These are phyloP conservation scores for Berberis vulgaris DNA, from an alignment of 164 flowering plant species.

Conservation along the genomic window DNA sequence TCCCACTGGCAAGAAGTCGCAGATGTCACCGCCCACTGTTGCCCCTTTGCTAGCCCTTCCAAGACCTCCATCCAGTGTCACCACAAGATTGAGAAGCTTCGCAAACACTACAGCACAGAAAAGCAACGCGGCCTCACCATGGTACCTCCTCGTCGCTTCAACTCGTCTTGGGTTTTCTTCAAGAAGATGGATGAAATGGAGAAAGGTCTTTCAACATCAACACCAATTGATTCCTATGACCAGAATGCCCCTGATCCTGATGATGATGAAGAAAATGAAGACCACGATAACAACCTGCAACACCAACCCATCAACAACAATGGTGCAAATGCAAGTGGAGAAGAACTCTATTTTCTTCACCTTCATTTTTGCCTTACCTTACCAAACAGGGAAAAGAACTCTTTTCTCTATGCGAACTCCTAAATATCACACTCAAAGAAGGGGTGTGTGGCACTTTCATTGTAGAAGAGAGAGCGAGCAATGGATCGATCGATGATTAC, in stretches of 20 bases:
- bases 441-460: no score
- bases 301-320: no score
- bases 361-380: no score
- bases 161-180: conserved; percentile 55
- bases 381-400: no score
- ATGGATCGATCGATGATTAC: no score
- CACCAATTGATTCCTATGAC: no score
- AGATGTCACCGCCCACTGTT: conserved; percentile 31
- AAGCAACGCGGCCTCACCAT: conserved; percentile 33
- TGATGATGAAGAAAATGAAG: conserved; percentile 4
- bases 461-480: no score
- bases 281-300: not conserved
- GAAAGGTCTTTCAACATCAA: conserved; percentile 14
- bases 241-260: not conserved
- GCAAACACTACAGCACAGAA: conserved; percentile 75
- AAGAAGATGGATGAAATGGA: conserved; percentile 51
- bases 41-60: conserved; percentile 24
- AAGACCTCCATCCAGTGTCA: conserved; percentile 89
- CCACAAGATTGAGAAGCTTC: conserved; percentile 88
- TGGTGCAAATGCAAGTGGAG: not conserved
- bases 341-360: no score
- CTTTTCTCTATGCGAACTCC: no score
- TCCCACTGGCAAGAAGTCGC: conserved; percentile 79
- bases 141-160: conserved; percentile 18
- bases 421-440: no score